phyloP scores from a whole-genome alignment of 371 early-diverging fungal species.

The Syncephalastrum racemosum region DNA sequence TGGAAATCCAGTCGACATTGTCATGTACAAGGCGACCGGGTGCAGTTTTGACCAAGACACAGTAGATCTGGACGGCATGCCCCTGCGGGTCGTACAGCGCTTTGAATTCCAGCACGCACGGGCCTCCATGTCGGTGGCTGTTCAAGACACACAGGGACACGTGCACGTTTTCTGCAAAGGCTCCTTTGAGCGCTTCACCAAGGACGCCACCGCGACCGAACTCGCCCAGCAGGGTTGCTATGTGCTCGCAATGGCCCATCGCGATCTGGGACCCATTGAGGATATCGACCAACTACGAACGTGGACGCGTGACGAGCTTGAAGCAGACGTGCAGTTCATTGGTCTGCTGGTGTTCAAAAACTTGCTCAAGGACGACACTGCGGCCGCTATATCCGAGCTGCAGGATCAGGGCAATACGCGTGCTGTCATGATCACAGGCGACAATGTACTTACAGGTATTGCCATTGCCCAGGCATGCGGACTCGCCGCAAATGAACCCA shows the following conservation, averaged over 20 bases:
- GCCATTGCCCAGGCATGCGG: conserved; percentile 60
- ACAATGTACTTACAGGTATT: conserved; percentile 78
- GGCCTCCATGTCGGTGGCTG: conserved; percentile 78
- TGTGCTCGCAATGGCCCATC: conserved; percentile 71
- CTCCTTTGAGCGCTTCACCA: conserved; percentile 70
- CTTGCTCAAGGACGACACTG: conserved; percentile 74
- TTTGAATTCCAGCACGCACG: conserved; percentile 84
- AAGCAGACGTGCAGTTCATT: conserved; percentile 55
- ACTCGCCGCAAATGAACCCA: conserved; percentile 26
- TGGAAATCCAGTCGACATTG: conserved; percentile 89
- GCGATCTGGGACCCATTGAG: conserved; percentile 41
- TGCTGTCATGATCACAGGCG: conserved; percentile 92
- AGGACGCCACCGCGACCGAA: conserved; percentile 35
- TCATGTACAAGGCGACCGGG: conserved; percentile 73
- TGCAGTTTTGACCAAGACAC: too few species aligned
- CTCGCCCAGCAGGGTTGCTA: conserved; percentile 75
- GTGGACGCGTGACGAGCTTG: conserved; percentile 60
- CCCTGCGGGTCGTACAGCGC: conserved; percentile 52
- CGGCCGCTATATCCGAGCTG: conserved; percentile 65
- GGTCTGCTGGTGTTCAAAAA: conserved; percentile 85
- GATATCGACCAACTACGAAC: conserved; percentile 22
- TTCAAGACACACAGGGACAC: conserved; percentile 43
- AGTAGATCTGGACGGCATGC: not conserved
- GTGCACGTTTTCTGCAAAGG: conserved; percentile 74
- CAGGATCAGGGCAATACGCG: conserved; percentile 69